phyloP scores from a whole-genome alignment of 345 rosid genomes.

The Clausena lansium region DNA sequence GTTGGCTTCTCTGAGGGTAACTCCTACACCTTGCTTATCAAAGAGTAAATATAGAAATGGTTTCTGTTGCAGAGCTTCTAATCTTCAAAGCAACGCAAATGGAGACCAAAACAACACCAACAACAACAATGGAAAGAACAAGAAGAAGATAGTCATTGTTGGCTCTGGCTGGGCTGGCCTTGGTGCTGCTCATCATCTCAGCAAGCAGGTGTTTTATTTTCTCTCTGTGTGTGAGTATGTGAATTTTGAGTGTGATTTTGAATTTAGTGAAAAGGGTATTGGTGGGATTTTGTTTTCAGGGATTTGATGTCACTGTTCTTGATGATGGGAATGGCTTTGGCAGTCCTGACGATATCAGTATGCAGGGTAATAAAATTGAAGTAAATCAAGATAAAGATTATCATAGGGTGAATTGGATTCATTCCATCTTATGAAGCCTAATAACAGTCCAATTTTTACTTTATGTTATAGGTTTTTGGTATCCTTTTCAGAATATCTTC shows the following conservation, averaged over 20 bases:
- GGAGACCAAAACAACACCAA: constrained; percentile 1
- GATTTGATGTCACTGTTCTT: constrained; percentile 56
- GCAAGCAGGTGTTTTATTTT: constrained; percentile 37
- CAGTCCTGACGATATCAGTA: constrained; percentile 44
- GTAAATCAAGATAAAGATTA: no score
- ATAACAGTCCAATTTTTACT: not conserved
- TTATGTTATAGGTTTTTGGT: constrained; percentile 48
- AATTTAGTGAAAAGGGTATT: not conserved
- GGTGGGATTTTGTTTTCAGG: constrained; percentile 32
- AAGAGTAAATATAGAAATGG: constrained; percentile 13
- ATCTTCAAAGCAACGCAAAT: constrained; percentile 16
- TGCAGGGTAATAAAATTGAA: constrained; percentile 41
- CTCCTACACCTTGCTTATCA: not conserved
- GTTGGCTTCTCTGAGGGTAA: constrained; percentile 28
- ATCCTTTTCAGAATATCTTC: constrained; percentile 53
- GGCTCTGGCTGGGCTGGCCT: constrained; percentile 75
- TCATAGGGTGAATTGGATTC: not conserved
- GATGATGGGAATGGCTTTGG: constrained; percentile 48
- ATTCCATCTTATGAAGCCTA: constrained; percentile 13
- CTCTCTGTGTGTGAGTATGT: not conserved
- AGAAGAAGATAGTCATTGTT: constrained; percentile 45
- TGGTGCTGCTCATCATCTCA: constrained; percentile 63
- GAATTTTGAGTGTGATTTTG: not conserved
- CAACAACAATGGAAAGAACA: constrained; percentile 4
- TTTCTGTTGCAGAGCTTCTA: constrained; percentile 25